Percentiles rank a stretch among this genome's conserved stretches.
Conservation (phyloP, 495 filamentous ascomycete genomes). For the Penicillium waksmanii region DNA sequence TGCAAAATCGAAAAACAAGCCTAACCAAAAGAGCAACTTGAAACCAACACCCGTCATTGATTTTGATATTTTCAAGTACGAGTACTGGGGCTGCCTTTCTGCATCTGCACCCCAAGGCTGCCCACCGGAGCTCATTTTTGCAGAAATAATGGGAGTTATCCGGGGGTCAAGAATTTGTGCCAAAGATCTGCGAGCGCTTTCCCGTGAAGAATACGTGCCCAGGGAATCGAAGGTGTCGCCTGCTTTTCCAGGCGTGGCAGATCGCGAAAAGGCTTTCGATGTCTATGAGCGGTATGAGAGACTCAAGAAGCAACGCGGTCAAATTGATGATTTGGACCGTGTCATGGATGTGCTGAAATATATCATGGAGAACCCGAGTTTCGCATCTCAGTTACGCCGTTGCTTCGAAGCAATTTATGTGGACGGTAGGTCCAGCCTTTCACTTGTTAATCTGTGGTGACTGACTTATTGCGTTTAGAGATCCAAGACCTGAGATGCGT, state of each 20-base stretch:
- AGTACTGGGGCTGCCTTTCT: constrained; percentile 44
- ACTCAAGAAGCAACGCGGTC: constrained; percentile 30
- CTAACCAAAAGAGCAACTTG: neutral
- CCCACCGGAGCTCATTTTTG: constrained; percentile 40
- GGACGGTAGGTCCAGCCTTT: constrained; percentile 22
- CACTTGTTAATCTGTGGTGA: too few species aligned
- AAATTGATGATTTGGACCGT: constrained; percentile 43
- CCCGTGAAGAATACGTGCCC: constrained; percentile 33
- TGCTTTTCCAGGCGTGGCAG: constrained; percentile 31
- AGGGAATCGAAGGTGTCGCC: constrained; percentile 30
- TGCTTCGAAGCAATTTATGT: constrained; percentile 49
- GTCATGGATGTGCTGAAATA: constrained; percentile 27
- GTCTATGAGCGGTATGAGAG: constrained; percentile 43
- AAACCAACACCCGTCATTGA: constrained; percentile 29
- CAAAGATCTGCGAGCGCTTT: constrained; percentile 27
- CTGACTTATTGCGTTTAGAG: constrained; percentile 30
- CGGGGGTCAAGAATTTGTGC: constrained; percentile 36
- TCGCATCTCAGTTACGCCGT: constrained; percentile 23
- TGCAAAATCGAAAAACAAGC: neutral
- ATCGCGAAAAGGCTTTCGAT: constrained; percentile 33
- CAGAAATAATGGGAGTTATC: constrained; percentile 51
- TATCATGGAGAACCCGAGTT: constrained; percentile 12
- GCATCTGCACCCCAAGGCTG: constrained; percentile 21
- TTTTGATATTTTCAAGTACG: constrained; percentile 36
- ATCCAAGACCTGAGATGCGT: constrained; percentile 46